Conservation (phyloP, 108 stramenopile genomes). For the Cyclotella cryptica region DNA sequence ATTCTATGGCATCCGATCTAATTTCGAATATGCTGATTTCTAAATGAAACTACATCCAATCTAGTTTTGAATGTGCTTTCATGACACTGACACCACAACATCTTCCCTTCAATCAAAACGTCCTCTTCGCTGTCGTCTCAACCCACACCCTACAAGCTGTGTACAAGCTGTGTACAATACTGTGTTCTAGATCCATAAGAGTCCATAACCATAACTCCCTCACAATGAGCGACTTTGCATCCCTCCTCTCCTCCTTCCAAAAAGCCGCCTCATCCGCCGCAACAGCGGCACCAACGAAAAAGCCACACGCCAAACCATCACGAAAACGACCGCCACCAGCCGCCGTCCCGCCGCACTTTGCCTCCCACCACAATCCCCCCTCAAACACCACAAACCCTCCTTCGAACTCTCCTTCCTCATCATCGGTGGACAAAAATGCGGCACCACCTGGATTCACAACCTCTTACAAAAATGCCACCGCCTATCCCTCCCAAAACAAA, state of each 20-base stretch:
- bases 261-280: background rate
- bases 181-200: no score
- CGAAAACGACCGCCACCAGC: conserved; percentile 25
- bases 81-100: no score
- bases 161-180: no score
- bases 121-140: no score
- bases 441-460: conserved; percentile 67
- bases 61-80: no score
- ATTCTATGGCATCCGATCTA: no score
- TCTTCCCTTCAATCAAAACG: no score
- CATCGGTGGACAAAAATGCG: conserved; percentile 69
- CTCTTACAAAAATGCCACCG: conserved; percentile 42
- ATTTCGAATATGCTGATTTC: no score
- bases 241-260: conserved; percentile 26
- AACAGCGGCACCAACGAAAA: background rate
- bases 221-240: conserved; percentile 23
- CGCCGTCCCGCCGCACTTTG: background rate
- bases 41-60: no score
- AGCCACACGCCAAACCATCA: background rate
- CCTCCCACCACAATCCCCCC: background rate
- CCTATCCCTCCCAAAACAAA: conserved; percentile 40
- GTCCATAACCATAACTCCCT: no score
- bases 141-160: no score
- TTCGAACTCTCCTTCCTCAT: conserved; percentile 52
- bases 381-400: background rate